Percentiles rank a stretch among this genome's conserved stretches.
Conservation (phyloP, 306 rosid species). For the Fagus crenata region DNA sequence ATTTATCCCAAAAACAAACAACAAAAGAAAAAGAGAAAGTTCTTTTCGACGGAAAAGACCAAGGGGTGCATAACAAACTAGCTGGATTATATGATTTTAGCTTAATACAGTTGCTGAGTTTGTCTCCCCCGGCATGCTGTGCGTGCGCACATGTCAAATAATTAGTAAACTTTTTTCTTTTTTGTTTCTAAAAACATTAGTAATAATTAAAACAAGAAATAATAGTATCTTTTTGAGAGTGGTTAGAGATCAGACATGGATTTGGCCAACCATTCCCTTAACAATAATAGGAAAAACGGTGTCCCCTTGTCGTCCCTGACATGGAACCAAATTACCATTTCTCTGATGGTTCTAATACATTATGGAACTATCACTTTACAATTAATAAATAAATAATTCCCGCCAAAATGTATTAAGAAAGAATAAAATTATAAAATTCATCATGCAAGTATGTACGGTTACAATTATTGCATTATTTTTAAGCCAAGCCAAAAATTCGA, state of each 20-base stretch:
- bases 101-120: not conserved
- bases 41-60: no score
- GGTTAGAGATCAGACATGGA: slow-evolving; percentile 34
- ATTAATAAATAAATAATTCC: not conserved
- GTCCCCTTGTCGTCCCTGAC: slow-evolving; percentile 17
- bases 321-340: not conserved
- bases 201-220: slow-evolving; percentile 6
- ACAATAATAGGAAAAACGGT: slow-evolving; percentile 8
- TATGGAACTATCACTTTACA: not conserved
- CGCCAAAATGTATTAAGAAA: not conserved
- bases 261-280: slow-evolving; percentile 50
- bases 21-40: no score
- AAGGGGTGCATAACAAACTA: not conserved
- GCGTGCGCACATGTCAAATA: not conserved
- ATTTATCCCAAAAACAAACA: no score
- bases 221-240: slow-evolving; percentile 25
- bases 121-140: not conserved
- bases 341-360: not conserved
- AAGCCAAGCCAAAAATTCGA: not conserved
- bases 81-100: not conserved
- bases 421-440: not conserved
- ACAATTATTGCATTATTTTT: not conserved
- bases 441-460: not conserved
- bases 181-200: slow-evolving; percentile 13
- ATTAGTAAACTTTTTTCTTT: not conserved